phyloP scores from a whole-genome alignment of 305 asterid species.

The Rubia tinctorum region DNA sequence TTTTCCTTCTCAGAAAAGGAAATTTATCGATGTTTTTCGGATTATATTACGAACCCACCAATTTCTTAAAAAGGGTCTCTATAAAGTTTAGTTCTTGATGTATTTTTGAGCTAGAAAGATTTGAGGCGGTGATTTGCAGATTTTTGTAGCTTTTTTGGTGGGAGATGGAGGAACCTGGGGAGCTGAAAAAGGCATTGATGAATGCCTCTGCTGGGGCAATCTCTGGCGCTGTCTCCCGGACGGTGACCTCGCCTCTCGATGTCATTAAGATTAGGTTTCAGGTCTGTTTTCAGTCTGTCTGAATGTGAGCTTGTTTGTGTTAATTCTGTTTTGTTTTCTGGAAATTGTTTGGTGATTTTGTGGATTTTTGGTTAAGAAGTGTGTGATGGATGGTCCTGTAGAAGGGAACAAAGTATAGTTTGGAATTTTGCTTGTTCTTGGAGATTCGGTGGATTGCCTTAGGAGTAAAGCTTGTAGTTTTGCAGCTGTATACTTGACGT shows the following conservation, averaged over 20 bases:
- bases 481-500: background rate
- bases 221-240: constrained; percentile 78
- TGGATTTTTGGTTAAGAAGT: background rate
- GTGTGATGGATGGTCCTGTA: background rate
- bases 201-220: constrained; percentile 84
- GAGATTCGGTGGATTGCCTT: background rate
- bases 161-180: constrained; percentile 38
- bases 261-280: constrained; percentile 94
- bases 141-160: constrained; percentile 17
- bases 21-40: background rate
- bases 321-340: background rate
- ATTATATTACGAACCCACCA: background rate
- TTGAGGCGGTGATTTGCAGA: constrained; percentile 11
- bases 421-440: background rate
- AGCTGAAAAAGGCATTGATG: constrained; percentile 67
- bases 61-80: constrained; percentile 6
- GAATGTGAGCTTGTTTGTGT: background rate
- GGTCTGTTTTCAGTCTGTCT: constrained; percentile 34
- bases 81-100: background rate
- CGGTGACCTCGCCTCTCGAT: constrained; percentile 88
- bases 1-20: background rate
- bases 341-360: background rate
- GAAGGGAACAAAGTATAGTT: background rate
- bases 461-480: background rate
- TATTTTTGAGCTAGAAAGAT: background rate